phyloP scores from a whole-genome alignment of 2,329 filamentous ascomycete species.

The Acephala macrosclerotiorum region DNA sequence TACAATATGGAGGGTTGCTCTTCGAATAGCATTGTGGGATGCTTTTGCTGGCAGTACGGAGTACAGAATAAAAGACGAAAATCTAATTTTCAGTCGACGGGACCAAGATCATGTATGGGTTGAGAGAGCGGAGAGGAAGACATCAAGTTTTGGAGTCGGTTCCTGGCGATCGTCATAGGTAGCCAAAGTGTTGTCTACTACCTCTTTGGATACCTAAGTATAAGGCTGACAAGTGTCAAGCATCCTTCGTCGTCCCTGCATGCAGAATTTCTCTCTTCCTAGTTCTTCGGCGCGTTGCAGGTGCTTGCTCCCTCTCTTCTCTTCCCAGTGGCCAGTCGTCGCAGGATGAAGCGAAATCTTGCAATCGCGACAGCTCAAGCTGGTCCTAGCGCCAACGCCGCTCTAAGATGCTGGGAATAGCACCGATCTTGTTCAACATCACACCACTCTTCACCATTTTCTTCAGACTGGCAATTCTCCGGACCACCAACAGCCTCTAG shows the following conservation, averaged over 20 bases:
- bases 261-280: neutral
- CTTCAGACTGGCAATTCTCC: neutral
- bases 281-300: neutral
- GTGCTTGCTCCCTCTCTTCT: slow-evolving; percentile 1
- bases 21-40: neutral
- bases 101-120: neutral
- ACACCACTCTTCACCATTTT: slow-evolving; percentile 10
- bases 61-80: neutral
- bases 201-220: slow-evolving; percentile 8
- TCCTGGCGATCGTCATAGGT: slow-evolving; percentile 11
- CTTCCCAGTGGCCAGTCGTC: neutral
- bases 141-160: neutral
- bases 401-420: slow-evolving; percentile 9
- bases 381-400: slow-evolving; percentile 16
- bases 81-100: neutral
- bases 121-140: neutral
- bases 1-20: no score
- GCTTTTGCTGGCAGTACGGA: neutral
- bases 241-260: neutral
- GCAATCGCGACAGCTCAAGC: neutral
- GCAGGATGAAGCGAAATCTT: neutral
- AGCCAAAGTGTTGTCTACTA: slow-evolving; percentile 21
- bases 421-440: slow-evolving; percentile 9
- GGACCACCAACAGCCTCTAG: no score
- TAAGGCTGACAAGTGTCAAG: slow-evolving; percentile 14